Base-by-base conservation (phyloP, 768 basidiomycete species). In the Tulasnella sp. region DNA sequence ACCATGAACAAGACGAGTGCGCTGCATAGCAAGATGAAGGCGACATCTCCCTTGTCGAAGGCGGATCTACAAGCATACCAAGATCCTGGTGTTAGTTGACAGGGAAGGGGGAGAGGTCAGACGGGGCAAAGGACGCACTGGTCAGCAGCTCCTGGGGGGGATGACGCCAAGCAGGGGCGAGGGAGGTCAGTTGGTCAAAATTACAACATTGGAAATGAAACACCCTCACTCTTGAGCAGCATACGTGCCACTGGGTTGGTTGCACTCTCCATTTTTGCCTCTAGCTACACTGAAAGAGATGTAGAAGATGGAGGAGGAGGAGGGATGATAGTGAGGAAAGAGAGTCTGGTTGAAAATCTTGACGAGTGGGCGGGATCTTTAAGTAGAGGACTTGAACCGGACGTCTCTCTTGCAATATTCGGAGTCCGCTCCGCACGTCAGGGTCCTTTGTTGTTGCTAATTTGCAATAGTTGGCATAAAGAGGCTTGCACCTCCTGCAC, bases 1-100 rank as follows among this genome's bases (percentile, higher is more conserved):
- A 93, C 85, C 91, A 92, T 93, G 83, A 92, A 89, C 72, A 88
- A 85, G 14, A 93, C 92, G 22, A 75, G 74, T 17, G 74, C 74
- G 54, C 58, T 67, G 64, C 74, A 75, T 72, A 75, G 25, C n/a
- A 75, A 49, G 39, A 75, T 75, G 74, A 75, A 75, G 34, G 74
- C 22, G 2, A 75, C 58, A 67, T 75, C 74, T 38, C 74, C 74
- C 67, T 17, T 37, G 67, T 75, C 45, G 54, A 67, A 75, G 22
- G 74, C 54, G n/a, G 74, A 75, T 67, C 74, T 75, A 42, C 29
- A 29, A 38, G 49, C 3, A 31, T 25, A 36, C 25, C 22, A 36
- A 67, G 22, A 36, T 34, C 36, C 15, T 34, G 31, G 38, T 70
- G 67, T 67, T 36, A 75, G 74, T 54, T 25, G 45, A 17, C 19